Evolutionary conservation across 2,329 filamentous ascomycete genomes (phyloP), one percentile per base, ranked within the genome.

Genomic region (Lanzia echinophila): DNA sequence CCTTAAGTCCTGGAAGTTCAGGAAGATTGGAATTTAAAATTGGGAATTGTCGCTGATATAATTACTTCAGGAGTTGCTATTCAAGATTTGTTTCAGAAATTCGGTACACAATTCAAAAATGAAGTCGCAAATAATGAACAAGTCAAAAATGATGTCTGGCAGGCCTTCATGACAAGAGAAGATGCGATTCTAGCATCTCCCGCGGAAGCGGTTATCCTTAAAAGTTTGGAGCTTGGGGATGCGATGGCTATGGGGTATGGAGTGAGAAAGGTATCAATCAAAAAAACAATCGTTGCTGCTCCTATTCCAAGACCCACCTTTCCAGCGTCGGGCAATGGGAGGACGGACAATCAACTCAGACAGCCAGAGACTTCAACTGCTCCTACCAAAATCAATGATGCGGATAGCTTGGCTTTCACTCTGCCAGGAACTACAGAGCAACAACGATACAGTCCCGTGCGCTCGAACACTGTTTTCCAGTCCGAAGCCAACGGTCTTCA

Each of bases 101-200:
- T 58, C 19, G 48, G 56, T 6, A 44, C 32, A 10, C 4, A 17
- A 20, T 42, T 47, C 39, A 47, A 17, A 13, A 31, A 42, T 41
- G 43, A 43, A 19, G 20, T 38, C 32, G 38, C 34, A 8, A 31
- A 19, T 1, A 45, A 54, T 45, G 45, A 48, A 11, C 19, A 34
- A 5, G 12, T 46, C 17, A 58, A 56, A 32, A 53, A 55, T 32
- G 33, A 34, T 15, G 19, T 60, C 15, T 61, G 59, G 59, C 38
- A 54, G 42, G 36, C 22, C 15, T 49, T 60, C 19, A 17, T 57
- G 19, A 31, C 10, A 4, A 31, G 44, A 31, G 46, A 47, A 12
- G 50, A 53, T 48, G 44, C 57, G 12, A 7, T 53, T 20, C 19
- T 56, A 13, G 46, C 41, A 8, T 47, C 45, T 3, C 38, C 44